phyloP scores from a whole-genome alignment of 2,329 filamentous ascomycete species.

The Fusarium guadeloupense region DNA sequence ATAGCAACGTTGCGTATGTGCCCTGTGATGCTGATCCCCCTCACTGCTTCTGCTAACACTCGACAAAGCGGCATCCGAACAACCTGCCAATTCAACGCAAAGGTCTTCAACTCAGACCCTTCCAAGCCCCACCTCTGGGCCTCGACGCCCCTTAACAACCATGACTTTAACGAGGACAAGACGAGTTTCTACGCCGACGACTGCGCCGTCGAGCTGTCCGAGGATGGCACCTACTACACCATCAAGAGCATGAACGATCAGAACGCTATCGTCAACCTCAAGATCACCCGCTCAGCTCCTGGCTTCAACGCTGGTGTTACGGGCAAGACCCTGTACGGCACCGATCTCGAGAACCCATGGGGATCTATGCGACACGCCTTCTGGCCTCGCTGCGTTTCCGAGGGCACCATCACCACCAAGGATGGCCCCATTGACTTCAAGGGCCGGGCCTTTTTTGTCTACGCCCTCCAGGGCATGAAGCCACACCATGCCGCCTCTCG shows the following conservation, averaged over 20 bases:
- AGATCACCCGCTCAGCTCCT: slow-evolving; percentile 77
- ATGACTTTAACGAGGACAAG: slow-evolving; percentile 85
- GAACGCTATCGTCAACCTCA: slow-evolving; percentile 84
- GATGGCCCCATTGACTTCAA: slow-evolving; percentile 84
- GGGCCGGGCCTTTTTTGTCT: slow-evolving; percentile 80
- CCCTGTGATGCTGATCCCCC: not conserved
- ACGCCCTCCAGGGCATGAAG: slow-evolving; percentile 98
- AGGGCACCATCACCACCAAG: slow-evolving; percentile 85
- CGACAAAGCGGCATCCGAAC: slow-evolving; percentile 81
- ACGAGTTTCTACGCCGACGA: slow-evolving; percentile 86
- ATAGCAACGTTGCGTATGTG: slow-evolving; percentile 93
- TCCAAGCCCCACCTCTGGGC: slow-evolving; percentile 83
- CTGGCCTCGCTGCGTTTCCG: slow-evolving; percentile 86
- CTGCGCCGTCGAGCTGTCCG: slow-evolving; percentile 84
- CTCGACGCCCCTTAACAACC: slow-evolving; percentile 79
- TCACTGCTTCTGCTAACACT: slow-evolving; percentile 12
- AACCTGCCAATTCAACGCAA: slow-evolving; percentile 93
- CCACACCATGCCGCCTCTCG: slow-evolving; percentile 91
- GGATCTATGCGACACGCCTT: slow-evolving; percentile 91
- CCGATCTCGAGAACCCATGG: slow-evolving; percentile 87
- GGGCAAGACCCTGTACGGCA: slow-evolving; percentile 86
- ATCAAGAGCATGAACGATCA: slow-evolving; percentile 92
- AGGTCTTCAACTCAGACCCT: slow-evolving; percentile 82
- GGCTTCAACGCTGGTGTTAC: slow-evolving; percentile 87
- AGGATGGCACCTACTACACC: slow-evolving; percentile 82